Base-by-base conservation (phyloP, 1,284 basidiomycete species). In the Marasmius oreades region DNA sequence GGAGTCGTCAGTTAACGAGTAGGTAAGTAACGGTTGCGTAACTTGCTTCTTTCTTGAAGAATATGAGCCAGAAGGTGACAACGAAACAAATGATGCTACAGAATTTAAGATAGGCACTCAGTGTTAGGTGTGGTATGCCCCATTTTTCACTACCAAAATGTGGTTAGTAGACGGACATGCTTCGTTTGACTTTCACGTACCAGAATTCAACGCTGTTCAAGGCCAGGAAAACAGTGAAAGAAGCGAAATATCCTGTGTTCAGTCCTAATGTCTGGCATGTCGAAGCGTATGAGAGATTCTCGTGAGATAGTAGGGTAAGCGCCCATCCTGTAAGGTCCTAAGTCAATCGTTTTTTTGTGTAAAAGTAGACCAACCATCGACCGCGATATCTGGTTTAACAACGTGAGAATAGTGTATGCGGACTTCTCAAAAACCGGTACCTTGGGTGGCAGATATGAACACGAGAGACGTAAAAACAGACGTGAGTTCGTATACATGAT, bases 251-350 rank as follows among this genome's bases (percentile, higher is more conserved):
- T 26, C 97, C 97, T 3, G 93, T 92, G 66, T 98, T 98, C 43
- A 99, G 80, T 18, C 97, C 97, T 56, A 99, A 93, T 0, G 97
- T 99, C 71, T 99, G 97, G 51, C 96, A 98, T 3, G 96, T 99
- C 24, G 93, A 96, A 5, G 97, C 97, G 67, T 97, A 99, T 20
- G 94, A 93, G 42, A 99, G 76, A 68, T 95, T 97, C 61, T 96
- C 95, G 60, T 94, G 87, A 1, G 96, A 98, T 54, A 99, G 85
- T 45, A 99, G 84, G 2, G 95, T 98, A 54, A 99, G 81, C 7
- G 97, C 97, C 97, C 97, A 99, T 42, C 95, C 91, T 90, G 59
- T 39, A 47, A 28, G 23, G 33, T 50, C 51, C 56, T 69, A 55
- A 66, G 52, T 57, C 20, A 50, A 16, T 42, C 46, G 37, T 55